A percentile compares a stretch with the other conserved stretches of the same genome.
These are phyloP conservation scores for Aureobasidium sp. DNA, from an alignment of 2,329 filamentous ascomycete species.

Conservation along the genomic window DNA sequence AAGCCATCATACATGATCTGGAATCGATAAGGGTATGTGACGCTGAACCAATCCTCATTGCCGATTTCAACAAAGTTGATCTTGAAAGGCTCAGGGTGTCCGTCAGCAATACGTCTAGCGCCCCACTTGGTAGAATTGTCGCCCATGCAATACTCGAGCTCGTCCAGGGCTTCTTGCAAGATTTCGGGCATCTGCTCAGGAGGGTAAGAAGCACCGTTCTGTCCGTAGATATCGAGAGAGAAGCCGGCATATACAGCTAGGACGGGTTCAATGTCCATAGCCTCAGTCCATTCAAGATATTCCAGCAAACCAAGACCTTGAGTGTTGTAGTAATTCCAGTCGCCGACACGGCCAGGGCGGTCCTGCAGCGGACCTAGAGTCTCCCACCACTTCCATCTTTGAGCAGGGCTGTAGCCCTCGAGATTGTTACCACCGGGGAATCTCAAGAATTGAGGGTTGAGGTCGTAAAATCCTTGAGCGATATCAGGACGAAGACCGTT, in stretches of 20 bases:
- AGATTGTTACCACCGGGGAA: constrained; percentile 49
- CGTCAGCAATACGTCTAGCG: constrained; percentile 49
- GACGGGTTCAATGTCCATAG: constrained; percentile 49
- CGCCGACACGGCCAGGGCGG: constrained; percentile 40
- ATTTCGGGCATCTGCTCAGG: constrained; percentile 31
- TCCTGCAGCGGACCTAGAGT: constrained; percentile 44
- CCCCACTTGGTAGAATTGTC: constrained; percentile 48
- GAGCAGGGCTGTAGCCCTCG: constrained; percentile 33
- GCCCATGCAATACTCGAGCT: constrained; percentile 56
- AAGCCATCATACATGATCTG: constrained; percentile 53
- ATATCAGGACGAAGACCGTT: constrained; percentile 47
- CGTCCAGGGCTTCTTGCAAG: constrained; percentile 54
- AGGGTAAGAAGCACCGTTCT: constrained; percentile 31
- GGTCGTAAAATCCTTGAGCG: constrained; percentile 38
- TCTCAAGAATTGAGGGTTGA: constrained; percentile 41
- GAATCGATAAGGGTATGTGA: constrained; percentile 42
- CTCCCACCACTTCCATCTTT: constrained; percentile 47
- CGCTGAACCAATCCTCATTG: constrained; percentile 54
- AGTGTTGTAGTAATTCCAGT: constrained; percentile 55
- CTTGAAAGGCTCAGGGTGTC: constrained; percentile 53
- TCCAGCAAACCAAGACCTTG: constrained; percentile 55
- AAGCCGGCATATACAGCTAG: constrained; percentile 52
- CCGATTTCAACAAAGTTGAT: constrained; percentile 58
- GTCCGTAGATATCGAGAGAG: constrained; percentile 34
- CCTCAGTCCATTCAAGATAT: constrained; percentile 52